These are phyloP conservation scores for Senna siamea DNA, from an alignment of 306 rosid species.

Conservation along the genomic window DNA sequence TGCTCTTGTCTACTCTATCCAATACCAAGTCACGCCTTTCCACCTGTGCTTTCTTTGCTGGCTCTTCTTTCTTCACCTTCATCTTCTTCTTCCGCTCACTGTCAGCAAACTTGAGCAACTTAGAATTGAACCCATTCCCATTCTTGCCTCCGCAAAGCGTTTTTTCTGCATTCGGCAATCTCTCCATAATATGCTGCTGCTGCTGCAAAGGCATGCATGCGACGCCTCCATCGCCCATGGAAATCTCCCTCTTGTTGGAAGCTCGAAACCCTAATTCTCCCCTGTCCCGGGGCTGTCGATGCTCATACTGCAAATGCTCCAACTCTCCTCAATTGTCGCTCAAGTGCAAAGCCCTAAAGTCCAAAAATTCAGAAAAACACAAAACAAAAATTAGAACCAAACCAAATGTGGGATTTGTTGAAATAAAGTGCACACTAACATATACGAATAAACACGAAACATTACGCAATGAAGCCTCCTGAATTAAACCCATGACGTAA, in stretches of 20 bases:
- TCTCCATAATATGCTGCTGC: slow-evolving; percentile 76
- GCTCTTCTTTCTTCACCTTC: slow-evolving; percentile 58
- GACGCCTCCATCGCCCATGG: slow-evolving; percentile 99
- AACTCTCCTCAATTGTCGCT: slow-evolving; percentile 47
- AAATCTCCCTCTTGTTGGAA: slow-evolving; percentile 59
- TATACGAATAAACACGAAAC: slow-evolving; percentile 25
- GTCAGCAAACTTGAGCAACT: slow-evolving; percentile 70
- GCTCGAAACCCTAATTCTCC: slow-evolving; percentile 84
- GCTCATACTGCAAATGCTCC: slow-evolving; percentile 91
- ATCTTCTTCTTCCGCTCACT: slow-evolving; percentile 68
- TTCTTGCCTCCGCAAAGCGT: slow-evolving; percentile 79
- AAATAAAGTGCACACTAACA: slow-evolving; percentile 11
- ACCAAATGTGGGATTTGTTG: slow-evolving; percentile 64
- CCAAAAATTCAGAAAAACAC: slow-evolving; percentile 36
- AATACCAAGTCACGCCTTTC: slow-evolving; percentile 50
- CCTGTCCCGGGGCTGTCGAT: slow-evolving; percentile 85
- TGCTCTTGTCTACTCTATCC: slow-evolving; percentile 56
- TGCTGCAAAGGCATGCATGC: slow-evolving; percentile 95
- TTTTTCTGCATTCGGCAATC: slow-evolving; percentile 80
- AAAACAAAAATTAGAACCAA: slow-evolving; percentile 37
- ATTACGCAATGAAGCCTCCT: slow-evolving; percentile 13
- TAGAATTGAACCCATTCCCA: slow-evolving; percentile 72
- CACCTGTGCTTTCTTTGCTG: slow-evolving; percentile 40
- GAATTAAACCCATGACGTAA: slow-evolving; percentile 45
- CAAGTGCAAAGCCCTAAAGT: slow-evolving; percentile 63